phyloP scores from a whole-genome alignment of 2,329 filamentous ascomycete species.

The Thermothelomyces thermophilus region DNA sequence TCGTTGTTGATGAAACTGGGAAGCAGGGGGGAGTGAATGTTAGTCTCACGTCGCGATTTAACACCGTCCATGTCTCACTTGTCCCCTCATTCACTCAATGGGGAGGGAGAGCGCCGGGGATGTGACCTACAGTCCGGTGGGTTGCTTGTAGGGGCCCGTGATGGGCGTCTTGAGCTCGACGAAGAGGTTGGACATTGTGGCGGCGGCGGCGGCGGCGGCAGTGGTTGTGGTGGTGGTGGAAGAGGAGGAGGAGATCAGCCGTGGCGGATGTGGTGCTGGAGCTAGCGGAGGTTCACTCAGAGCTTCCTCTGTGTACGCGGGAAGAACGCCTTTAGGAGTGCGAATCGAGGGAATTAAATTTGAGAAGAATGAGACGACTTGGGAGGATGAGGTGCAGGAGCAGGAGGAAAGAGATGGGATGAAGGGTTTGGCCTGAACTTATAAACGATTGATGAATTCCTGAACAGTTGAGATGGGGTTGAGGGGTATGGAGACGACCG shows the following conservation, averaged over 20 bases:
- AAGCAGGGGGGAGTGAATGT: too few relatives aligned
- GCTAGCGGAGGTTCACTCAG: too few relatives aligned
- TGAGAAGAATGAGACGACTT: too few relatives aligned
- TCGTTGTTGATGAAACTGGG: conserved; percentile 95
- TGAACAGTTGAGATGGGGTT: background rate
- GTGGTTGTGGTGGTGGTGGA: background rate
- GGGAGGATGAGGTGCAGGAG: too few relatives aligned
- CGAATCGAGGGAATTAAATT: too few relatives aligned
- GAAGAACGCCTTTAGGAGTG: too few relatives aligned
- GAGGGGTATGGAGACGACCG: background rate
- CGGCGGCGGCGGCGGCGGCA: background rate
- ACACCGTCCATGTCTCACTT: too few relatives aligned
- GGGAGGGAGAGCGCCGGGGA: background rate
- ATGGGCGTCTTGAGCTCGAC: conserved; percentile 62
- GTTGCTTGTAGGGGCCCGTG: conserved; percentile 53
- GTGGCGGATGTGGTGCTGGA: background rate
- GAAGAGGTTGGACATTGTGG: conserved; percentile 30
- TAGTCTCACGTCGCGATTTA: background rate
- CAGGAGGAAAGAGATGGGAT: background rate
- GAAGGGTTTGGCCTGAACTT: conserved; percentile 1
- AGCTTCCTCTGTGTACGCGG: too few relatives aligned
- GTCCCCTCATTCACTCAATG: too few relatives aligned
- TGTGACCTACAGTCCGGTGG: conserved; percentile 52
- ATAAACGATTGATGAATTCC: conserved; percentile 3
- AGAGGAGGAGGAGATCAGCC: too few relatives aligned